phyloP scores from a whole-genome alignment of 2,329 filamentous ascomycete genomes.

The Hypoxylon sp. region DNA sequence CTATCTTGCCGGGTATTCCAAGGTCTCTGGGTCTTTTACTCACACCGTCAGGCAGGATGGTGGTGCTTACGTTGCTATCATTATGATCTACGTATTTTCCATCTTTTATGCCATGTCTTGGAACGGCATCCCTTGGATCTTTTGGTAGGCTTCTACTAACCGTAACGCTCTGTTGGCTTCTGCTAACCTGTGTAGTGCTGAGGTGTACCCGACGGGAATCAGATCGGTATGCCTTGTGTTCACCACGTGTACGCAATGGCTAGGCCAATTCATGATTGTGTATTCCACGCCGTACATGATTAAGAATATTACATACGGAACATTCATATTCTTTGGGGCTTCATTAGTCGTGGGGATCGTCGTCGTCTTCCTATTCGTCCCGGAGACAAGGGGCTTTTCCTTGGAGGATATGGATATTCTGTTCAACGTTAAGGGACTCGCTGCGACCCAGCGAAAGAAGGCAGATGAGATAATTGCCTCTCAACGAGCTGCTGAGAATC shows the following conservation, averaged over 20 bases:
- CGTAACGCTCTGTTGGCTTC: neutral
- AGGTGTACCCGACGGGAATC: conserved; percentile 45
- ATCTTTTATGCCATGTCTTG: conserved; percentile 45
- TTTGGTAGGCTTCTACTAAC: conserved; percentile 25
- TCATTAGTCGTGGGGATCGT: conserved; percentile 54
- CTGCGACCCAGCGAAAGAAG: conserved; percentile 20
- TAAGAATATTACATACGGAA: conserved; percentile 52
- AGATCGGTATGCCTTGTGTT: conserved; percentile 42
- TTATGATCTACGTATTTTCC: conserved; percentile 42
- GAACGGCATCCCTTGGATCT: conserved; percentile 47
- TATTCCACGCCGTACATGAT: conserved; percentile 48
- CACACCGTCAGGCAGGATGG: conserved; percentile 4
- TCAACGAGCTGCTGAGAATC: conserved; percentile 16
- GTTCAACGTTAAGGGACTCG: conserved; percentile 46
- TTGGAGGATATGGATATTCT: conserved; percentile 58
- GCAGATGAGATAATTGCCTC: conserved; percentile 24
- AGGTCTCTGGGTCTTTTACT: conserved; percentile 34
- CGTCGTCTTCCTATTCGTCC: conserved; percentile 57
- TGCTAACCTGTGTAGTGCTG: conserved; percentile 25
- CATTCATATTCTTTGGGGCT: conserved; percentile 60
- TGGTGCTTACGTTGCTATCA: conserved; percentile 30
- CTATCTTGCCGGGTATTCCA: conserved; percentile 43
- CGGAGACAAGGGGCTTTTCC: conserved; percentile 59
- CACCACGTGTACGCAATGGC: conserved; percentile 46
- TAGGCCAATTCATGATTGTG: conserved; percentile 46